phyloP scores from a whole-genome alignment of 2,329 filamentous ascomycete species.

The Rhynchosporium graminicola region DNA sequence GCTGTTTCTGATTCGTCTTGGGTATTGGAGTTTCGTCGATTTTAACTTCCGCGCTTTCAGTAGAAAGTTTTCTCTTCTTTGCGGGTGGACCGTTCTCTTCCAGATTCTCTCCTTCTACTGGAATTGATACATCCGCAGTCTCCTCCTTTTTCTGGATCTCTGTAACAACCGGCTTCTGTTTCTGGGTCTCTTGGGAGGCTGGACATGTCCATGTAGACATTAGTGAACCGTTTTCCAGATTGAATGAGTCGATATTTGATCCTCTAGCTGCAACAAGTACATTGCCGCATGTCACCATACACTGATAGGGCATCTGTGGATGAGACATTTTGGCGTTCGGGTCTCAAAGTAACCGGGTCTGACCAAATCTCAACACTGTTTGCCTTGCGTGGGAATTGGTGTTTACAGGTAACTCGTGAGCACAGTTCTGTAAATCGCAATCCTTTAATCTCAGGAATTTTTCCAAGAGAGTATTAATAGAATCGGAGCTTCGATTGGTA shows the following conservation, averaged over 20 bases:
- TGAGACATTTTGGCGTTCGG: constrained; percentile 24
- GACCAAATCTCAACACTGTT: neutral
- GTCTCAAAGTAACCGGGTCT: too few relatives aligned
- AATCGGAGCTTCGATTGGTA: too few relatives aligned
- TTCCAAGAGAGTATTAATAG: too few relatives aligned
- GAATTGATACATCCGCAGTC: constrained; percentile 15
- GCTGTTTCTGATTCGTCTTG: constrained; percentile 12
- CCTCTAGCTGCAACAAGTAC: constrained; percentile 75
- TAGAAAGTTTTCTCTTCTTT: constrained; percentile 40
- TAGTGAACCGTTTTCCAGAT: constrained; percentile 56
- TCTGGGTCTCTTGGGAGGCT: constrained; percentile 18
- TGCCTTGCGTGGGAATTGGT: neutral
- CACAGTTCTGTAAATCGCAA: neutral
- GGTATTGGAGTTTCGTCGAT: neutral
- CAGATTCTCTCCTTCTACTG: constrained; percentile 16
- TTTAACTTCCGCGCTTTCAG: constrained; percentile 4
- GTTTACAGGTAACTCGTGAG: neutral
- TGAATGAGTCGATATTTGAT: constrained; percentile 68
- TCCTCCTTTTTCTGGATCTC: constrained; percentile 11
- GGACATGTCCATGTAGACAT: constrained; percentile 49
- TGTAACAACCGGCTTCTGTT: neutral
- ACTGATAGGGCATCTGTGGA: constrained; percentile 65
- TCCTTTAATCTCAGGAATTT: neutral
- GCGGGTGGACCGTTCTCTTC: constrained; percentile 32
- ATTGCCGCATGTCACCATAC: constrained; percentile 54